phyloP scores from a whole-genome alignment of 108 stramenopile species.

The Nitzschia sp. region DNA sequence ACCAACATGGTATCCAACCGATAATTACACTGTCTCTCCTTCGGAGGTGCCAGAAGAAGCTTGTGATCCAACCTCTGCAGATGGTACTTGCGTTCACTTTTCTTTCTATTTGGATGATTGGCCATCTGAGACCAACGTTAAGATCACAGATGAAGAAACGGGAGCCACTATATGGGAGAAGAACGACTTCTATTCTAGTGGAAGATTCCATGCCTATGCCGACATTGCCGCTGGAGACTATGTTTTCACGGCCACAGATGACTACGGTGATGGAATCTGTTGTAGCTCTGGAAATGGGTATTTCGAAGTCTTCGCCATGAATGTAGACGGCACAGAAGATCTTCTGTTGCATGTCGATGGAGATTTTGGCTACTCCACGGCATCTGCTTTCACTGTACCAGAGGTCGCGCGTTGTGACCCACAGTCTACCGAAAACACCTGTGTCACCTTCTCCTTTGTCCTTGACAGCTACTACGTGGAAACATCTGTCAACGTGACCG shows the following conservation, averaged over 20 bases:
- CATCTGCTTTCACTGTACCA: neutral
- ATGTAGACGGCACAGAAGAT: neutral
- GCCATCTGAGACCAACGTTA: neutral
- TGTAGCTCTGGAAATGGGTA: constrained; percentile 3
- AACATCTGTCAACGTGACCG: too few species aligned
- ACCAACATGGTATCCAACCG: neutral
- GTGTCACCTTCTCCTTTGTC: too few species aligned
- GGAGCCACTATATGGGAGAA: neutral
- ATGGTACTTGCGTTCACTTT: neutral
- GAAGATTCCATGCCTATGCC: too few species aligned
- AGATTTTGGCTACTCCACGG: neutral
- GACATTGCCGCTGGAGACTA: neutral
- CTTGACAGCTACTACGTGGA: too few species aligned
- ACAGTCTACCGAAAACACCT: too few species aligned
- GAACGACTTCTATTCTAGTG: neutral
- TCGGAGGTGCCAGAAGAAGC: neutral
- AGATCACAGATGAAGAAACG: neutral
- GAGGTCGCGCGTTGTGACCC: too few species aligned
- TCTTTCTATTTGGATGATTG: neutral
- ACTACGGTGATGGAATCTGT: neutral
- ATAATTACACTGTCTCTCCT: neutral
- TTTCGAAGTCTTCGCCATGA: neutral
- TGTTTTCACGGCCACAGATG: neutral
- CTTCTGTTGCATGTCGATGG: neutral
- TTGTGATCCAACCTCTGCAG: neutral